Percentiles rank a stretch among this genome's conserved stretches.
phyloP scores from a whole-genome alignment of 2,329 filamentous ascomycete species.

The Fusarium sp. region DNA sequence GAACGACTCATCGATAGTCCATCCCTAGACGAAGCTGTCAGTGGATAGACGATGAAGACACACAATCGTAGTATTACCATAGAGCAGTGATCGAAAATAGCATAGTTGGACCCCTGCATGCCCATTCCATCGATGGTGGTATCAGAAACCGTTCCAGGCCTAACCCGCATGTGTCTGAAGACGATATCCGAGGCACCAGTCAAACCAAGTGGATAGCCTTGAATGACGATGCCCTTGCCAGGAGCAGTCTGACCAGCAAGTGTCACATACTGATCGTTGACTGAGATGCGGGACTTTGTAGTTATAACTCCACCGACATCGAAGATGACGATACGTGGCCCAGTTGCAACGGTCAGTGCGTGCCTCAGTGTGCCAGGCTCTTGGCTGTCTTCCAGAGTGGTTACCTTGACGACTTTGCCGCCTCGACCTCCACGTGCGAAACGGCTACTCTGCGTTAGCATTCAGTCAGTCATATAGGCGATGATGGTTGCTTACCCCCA shows the following conservation, averaged over 20 bases:
- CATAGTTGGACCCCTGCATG: slow-evolving; percentile 50
- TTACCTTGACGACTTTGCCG: slow-evolving; percentile 50
- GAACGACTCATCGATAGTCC: slow-evolving; percentile 51
- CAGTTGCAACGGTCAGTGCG: slow-evolving; percentile 52
- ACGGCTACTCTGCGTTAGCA: slow-evolving; percentile 24
- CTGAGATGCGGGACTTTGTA: slow-evolving; percentile 55
- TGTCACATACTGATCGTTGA: slow-evolving; percentile 56
- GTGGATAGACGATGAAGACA: neutral
- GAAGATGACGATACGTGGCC: slow-evolving; percentile 58
- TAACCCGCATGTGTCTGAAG: slow-evolving; percentile 44
- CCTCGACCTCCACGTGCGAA: slow-evolving; percentile 50
- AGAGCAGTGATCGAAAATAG: slow-evolving; percentile 51
- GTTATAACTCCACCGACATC: slow-evolving; percentile 59
- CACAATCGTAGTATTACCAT: slow-evolving; percentile 19
- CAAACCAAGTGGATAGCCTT: slow-evolving; percentile 48
- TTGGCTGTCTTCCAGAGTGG: slow-evolving; percentile 45
- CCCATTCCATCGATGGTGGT: slow-evolving; percentile 51
- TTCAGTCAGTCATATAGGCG: neutral
- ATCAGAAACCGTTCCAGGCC: slow-evolving; percentile 47
- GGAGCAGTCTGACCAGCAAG: slow-evolving; percentile 61
- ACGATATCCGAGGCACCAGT: slow-evolving; percentile 48
- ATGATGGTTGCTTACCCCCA: slow-evolving; percentile 41
- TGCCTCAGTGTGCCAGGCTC: slow-evolving; percentile 48
- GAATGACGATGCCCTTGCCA: slow-evolving; percentile 53
- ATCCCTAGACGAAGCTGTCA: slow-evolving; percentile 29